These are phyloP conservation scores for Perkinsus chesapeaki DNA, from an alignment of 169 alveolate genomes.

Conservation along the genomic window DNA sequence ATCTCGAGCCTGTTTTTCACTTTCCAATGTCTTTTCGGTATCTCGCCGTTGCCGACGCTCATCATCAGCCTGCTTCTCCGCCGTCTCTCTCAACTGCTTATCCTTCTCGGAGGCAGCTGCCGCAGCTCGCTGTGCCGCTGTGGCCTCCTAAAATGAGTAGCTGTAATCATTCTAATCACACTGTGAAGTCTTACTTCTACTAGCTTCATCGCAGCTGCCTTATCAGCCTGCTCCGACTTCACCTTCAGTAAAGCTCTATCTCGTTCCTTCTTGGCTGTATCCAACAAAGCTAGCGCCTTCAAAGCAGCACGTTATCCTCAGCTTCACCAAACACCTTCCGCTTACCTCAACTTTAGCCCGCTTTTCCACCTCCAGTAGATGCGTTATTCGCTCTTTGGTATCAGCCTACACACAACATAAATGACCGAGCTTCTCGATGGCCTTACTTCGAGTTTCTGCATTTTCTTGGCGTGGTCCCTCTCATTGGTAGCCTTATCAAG, in stretches of 20 bases:
- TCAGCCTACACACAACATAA: not conserved
- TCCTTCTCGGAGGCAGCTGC: not conserved
- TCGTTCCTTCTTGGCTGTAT: not conserved
- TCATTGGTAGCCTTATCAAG: not conserved
- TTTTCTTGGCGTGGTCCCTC: not conserved
- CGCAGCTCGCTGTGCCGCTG: not conserved
- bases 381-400: not conserved
- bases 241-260: not conserved
- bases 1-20: not conserved
- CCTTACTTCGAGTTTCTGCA: not conserved
- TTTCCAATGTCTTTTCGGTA: not conserved
- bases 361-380: not conserved
- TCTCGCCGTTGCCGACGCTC: not conserved
- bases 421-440: not conserved
- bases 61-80: not conserved
- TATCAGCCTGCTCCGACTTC: not conserved
- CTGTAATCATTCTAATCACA: too few relatives aligned
- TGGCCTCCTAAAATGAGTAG: not conserved
- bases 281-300: not conserved
- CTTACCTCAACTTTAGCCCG: not conserved
- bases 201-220: not conserved
- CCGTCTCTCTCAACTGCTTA: not conserved
- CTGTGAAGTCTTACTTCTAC: too few relatives aligned
- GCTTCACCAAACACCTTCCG: not conserved
- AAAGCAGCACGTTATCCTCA: not conserved